Base-by-base conservation (phyloP, 768 basidiomycete genomes). In the Tricholoma hemisulphureum region DNA sequence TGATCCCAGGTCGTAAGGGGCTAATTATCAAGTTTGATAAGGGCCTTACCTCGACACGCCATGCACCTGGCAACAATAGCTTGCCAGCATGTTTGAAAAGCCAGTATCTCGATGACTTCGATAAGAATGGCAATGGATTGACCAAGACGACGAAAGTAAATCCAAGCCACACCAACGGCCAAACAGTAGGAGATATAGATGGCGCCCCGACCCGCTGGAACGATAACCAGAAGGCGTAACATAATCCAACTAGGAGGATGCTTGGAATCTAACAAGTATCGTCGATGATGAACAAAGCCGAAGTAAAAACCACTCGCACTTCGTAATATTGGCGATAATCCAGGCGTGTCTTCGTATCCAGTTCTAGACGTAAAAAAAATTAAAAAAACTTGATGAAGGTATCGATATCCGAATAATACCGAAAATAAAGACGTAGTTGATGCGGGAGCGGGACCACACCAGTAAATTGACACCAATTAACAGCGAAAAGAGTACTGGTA, bases 361-460 rank as follows among this genome's bases (percentile, higher is more conserved):
- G 69, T 69, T 90, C 92, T 88, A n/a, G n/a, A n/a, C n/a, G 63
- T 20, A 20, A 60, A 29, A 31, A 20, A n/a, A 34, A 51, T 51
- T 34, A 39, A 59, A n/a, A n/a, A n/a, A n/a, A n/a, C n/a, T n/a
- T 26, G 49, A 14, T 16, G n/a, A 14, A 39, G 58, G 32, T 23
- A n/a, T 10, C 5, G 13, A n/a, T 7, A 31, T n/a, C 13, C 34
- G 6, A 20, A 23, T 28, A 28, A 31, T 58, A 90, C 89, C 89
- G 65, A 95, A 20, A 51, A 95, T 91, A 69, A 98, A 96, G n/a
- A 87, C 82, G 65, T 95, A 96, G 68, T 98, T 98, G 63, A 99
- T 93, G 46, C 89, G 80, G 5, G 86, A 76, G 4, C 73, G 71
- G 0, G 83, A 78, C 89, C 91, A 99, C 0, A 87, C 88, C 20